phyloP scores from a whole-genome alignment of 176 grass and related monocot species.

The Thinopyrum elongatum region DNA sequence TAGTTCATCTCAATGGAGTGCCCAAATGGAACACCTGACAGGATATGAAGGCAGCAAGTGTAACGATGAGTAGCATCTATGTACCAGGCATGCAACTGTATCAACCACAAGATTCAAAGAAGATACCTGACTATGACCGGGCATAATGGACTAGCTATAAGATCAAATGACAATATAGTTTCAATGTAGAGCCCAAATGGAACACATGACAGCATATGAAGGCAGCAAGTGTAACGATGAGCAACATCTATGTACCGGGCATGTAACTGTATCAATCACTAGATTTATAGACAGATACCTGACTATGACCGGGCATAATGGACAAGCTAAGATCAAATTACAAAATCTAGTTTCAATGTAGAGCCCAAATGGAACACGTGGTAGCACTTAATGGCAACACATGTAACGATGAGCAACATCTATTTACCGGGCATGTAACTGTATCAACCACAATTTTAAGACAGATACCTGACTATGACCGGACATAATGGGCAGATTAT shows the following conservation, averaged over 20 bases:
- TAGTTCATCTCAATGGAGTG: not conserved
- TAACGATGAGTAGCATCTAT: constrained; percentile 32
- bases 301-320: constrained; percentile 25
- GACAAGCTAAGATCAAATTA: not conserved
- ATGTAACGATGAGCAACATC: constrained; percentile 35
- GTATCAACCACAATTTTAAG: constrained; percentile 38
- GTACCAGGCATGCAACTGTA: constrained; percentile 54
- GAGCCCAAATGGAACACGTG: constrained; percentile 46
- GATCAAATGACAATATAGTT: not conserved
- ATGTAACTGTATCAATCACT: constrained; percentile 59
- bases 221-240: constrained; percentile 34
- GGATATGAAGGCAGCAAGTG: constrained; percentile 10
- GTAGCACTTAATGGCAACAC: constrained; percentile 5
- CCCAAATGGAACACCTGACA: constrained; percentile 59
- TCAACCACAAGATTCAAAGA: constrained; percentile 27
- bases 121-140: too few relatives aligned
- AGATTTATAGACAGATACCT: constrained; percentile 37
- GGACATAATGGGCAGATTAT: not conserved
- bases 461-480: constrained; percentile 47
- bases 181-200: constrained; percentile 34
- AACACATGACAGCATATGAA: constrained; percentile 43
- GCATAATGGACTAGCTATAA: too few relatives aligned
- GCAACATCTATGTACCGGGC: constrained; percentile 19
- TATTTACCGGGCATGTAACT: constrained; percentile 42
- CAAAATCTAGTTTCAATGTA: not conserved